Conservation (phyloP, 1,139 yeast genomes). For the Yarrowia galli region DNA sequence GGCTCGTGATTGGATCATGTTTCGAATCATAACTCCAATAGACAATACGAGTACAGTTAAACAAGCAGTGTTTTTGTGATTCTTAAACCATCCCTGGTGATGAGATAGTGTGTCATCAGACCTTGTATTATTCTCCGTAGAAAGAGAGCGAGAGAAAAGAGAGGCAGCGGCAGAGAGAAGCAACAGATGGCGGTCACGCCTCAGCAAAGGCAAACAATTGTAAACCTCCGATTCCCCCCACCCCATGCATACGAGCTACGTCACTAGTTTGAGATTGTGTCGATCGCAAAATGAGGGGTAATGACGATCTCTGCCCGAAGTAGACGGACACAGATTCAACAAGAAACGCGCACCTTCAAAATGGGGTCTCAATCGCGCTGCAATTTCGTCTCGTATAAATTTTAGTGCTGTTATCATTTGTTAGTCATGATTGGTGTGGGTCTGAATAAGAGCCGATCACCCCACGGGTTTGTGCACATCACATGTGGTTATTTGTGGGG, state of each 20-base stretch:
- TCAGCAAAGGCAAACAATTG: not conserved
- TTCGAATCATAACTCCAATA: not conserved
- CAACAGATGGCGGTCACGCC: too few relatives aligned
- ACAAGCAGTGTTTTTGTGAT: not conserved
- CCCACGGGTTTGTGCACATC: not conserved
- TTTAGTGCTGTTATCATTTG: not conserved
- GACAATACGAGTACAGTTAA: not conserved
- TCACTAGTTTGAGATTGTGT: conserved; percentile 22
- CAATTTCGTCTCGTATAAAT: conserved; percentile 1
- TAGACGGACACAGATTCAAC: not conserved
- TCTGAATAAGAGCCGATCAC: conserved; percentile 1
- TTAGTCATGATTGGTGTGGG: conserved; percentile 6
- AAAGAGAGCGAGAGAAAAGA: not conserved
- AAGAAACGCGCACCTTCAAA: not conserved
- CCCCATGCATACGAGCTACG: conserved; percentile 33
- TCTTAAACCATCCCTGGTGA: not conserved
- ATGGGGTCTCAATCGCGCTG: not conserved
- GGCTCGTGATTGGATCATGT: not conserved
- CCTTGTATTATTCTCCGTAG: too few relatives aligned
- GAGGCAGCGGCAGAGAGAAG: not conserved
- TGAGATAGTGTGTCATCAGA: not conserved
- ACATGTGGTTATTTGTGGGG: not conserved
- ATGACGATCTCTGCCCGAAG: conserved; percentile 1
- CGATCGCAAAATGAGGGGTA: conserved; percentile 30
- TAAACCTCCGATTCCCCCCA: conserved; percentile 1